Conservation (phyloP, 1,284 basidiomycete genomes). For the Ganoderma meredithae region DNA sequence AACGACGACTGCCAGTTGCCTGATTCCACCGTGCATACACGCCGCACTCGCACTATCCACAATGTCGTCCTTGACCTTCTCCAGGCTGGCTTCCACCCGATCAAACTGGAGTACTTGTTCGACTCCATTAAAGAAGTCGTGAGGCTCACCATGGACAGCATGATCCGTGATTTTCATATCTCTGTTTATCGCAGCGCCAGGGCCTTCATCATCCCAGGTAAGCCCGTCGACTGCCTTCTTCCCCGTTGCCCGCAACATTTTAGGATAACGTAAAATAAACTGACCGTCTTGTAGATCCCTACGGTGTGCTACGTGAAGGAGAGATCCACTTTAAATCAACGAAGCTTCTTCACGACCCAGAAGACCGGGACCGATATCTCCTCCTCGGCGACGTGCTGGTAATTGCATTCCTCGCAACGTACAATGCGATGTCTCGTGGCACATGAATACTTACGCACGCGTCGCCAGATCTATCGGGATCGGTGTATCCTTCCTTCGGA, state of each 20-base stretch:
- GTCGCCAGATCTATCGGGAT: slow-evolving; percentile 40
- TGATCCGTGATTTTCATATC: slow-evolving; percentile 64
- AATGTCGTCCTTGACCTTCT: slow-evolving; percentile 61
- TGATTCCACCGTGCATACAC: slow-evolving; percentile 43
- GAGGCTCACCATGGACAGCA: slow-evolving; percentile 49
- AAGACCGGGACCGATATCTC: slow-evolving; percentile 27
- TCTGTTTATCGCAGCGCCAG: slow-evolving; percentile 59
- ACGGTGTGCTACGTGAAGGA: slow-evolving; percentile 34
- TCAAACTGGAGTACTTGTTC: slow-evolving; percentile 45
- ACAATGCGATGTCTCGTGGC: neutral
- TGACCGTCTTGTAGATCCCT: slow-evolving; percentile 36
- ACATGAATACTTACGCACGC: neutral
- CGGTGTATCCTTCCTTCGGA: slow-evolving; percentile 40
- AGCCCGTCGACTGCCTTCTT: neutral
- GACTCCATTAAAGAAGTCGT: slow-evolving; percentile 57
- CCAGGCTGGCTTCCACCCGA: slow-evolving; percentile 68
- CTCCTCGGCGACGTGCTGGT: slow-evolving; percentile 41
- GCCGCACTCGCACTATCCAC: slow-evolving; percentile 41
- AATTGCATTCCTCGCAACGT: neutral
- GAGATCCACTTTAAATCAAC: slow-evolving; percentile 42
- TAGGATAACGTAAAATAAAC: neutral
- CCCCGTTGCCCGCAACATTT: neutral
- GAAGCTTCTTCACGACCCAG: slow-evolving; percentile 31
- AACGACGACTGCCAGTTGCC: slow-evolving; percentile 24
- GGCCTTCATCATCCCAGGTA: slow-evolving; percentile 72